Conservation (phyloP, 2,329 filamentous ascomycete species). For the Penicillium aurantiogriseum region DNA sequence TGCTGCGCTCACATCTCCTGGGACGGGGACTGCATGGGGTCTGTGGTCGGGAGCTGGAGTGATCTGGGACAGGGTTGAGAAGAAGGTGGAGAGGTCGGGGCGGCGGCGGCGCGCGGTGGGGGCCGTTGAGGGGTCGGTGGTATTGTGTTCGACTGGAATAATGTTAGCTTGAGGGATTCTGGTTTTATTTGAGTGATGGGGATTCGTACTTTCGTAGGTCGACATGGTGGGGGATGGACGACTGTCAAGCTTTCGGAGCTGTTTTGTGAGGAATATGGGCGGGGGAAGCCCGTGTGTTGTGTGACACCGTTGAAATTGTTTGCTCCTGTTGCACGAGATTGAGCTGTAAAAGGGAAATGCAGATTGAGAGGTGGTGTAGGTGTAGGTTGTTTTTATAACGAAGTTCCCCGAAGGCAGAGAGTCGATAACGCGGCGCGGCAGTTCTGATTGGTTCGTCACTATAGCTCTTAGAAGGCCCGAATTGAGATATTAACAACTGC, state of each 20-base stretch:
- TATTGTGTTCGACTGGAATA: constrained; percentile 45
- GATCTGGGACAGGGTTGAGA: constrained; percentile 59
- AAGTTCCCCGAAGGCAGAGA: constrained; percentile 17
- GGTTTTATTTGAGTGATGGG: neutral
- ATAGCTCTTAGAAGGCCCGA: neutral
- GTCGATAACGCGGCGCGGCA: constrained; percentile 25
- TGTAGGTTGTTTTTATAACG: neutral
- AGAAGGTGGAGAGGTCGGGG: constrained; percentile 65
- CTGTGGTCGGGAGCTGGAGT: constrained; percentile 54
- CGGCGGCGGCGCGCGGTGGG: constrained; percentile 47
- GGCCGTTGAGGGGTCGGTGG: constrained; percentile 30
- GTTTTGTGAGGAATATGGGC: constrained; percentile 1
- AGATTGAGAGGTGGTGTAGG: neutral
- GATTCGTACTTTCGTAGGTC: constrained; percentile 41
- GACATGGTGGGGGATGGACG: constrained; percentile 34
- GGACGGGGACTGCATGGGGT: constrained; percentile 59
- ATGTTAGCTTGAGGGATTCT: constrained; percentile 4
- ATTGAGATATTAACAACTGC: neutral
- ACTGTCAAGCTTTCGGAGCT: constrained; percentile 8
- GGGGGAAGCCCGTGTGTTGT: constrained; percentile 8
- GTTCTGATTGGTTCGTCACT: constrained; percentile 1
- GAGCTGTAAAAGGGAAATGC: neutral
- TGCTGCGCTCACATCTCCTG: constrained; percentile 59
- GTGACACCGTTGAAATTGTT: constrained; percentile 12
- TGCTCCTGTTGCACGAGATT: constrained; percentile 5